phyloP scores from a whole-genome alignment of 306 rosid genomes.

The Pyrus betulifolia region DNA sequence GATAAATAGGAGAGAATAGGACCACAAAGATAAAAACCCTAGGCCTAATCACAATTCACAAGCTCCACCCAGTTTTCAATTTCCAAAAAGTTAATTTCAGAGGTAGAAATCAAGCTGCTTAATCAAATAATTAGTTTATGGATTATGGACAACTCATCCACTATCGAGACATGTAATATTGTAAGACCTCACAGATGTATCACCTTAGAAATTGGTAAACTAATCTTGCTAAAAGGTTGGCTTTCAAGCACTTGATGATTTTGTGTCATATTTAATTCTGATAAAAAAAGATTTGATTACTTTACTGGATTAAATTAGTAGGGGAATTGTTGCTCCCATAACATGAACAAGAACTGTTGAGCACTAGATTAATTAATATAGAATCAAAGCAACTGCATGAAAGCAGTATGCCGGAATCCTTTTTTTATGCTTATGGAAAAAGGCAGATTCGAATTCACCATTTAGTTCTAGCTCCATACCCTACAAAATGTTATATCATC shows the following conservation, averaged over 20 bases:
- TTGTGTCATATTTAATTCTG: not conserved
- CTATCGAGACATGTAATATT: not conserved
- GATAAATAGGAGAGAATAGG: constrained; percentile 16
- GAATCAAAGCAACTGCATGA: not conserved
- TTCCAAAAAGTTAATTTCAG: not conserved
- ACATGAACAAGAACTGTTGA: constrained; percentile 20
- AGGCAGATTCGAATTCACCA: not conserved
- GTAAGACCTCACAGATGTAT: not conserved
- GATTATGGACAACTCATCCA: not conserved
- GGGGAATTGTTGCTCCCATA: constrained; percentile 17
- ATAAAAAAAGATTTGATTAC: constrained; percentile 5
- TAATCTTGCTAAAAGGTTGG: constrained; percentile 3
- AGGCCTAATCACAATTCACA: constrained; percentile 27
- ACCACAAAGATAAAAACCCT: constrained; percentile 21
- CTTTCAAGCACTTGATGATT: constrained; percentile 2
- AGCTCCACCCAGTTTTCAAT: constrained; percentile 13
- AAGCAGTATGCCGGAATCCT: not conserved
- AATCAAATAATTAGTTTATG: not conserved
- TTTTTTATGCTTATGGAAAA: not conserved
- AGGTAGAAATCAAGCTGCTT: not conserved
- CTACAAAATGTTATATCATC: not conserved
- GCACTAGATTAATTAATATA: not conserved
- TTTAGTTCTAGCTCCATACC: not conserved
- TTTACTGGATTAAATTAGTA: not conserved
- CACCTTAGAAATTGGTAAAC: constrained; percentile 5